phyloP scores from a whole-genome alignment of 495 filamentous ascomycete genomes.

The Talaromyces thailandensis region DNA sequence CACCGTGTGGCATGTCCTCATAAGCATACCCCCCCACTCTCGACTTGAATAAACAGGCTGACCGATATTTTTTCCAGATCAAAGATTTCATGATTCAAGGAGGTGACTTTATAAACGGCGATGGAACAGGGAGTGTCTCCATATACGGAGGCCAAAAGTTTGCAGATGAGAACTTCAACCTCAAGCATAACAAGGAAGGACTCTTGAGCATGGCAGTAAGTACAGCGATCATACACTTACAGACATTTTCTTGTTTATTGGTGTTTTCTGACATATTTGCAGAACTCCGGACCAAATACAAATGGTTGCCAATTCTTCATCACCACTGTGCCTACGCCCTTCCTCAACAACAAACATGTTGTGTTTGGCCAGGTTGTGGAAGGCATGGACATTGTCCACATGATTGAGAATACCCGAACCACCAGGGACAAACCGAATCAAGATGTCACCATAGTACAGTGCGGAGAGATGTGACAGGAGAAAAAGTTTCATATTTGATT shows the following conservation, averaged over 20 bases:
- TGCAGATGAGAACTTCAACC: slow-evolving; percentile 78
- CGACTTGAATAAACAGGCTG: background rate
- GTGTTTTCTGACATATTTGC: background rate
- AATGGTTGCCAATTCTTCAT: slow-evolving; percentile 99
- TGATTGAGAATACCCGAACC: slow-evolving; percentile 84
- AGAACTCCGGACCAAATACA: slow-evolving; percentile 89
- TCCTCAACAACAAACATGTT: slow-evolving; percentile 90
- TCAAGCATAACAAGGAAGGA: slow-evolving; percentile 70
- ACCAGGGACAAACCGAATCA: slow-evolving; percentile 70
- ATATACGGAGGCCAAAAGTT: slow-evolving; percentile 85
- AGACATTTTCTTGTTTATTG: background rate
- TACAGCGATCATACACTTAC: slow-evolving; percentile 9
- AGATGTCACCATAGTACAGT: slow-evolving; percentile 79
- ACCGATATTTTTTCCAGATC: slow-evolving; percentile 46
- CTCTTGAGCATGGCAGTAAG: slow-evolving; percentile 89
- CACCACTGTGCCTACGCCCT: slow-evolving; percentile 75
- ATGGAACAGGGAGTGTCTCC: slow-evolving; percentile 79
- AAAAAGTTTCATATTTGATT: background rate
- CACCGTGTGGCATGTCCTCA: slow-evolving; percentile 72
- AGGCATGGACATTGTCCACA: slow-evolving; percentile 80
- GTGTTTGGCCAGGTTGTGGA: slow-evolving; percentile 89
- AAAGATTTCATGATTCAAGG: slow-evolving; percentile 97
- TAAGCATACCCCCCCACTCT: background rate
- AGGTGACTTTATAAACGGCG: slow-evolving; percentile 90
- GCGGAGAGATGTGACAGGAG: slow-evolving; percentile 70